Evolutionary conservation across 257 asterid genomes (phyloP).

Genomic region (Pogostemon cablin): DNA sequence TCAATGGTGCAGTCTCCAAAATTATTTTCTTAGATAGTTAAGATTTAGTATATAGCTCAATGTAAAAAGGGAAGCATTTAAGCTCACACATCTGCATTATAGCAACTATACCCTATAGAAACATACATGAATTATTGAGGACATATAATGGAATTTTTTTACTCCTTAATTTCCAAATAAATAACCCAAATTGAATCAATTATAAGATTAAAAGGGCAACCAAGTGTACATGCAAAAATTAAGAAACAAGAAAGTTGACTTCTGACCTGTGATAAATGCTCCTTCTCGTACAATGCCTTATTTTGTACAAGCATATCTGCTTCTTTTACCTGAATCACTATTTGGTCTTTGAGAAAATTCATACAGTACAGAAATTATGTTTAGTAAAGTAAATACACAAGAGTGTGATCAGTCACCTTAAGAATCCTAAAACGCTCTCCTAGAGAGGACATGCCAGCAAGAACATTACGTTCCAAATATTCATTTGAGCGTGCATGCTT

Average conservation of each 20-base stretch:
- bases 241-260: slow-evolving; percentile 16
- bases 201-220: not conserved
- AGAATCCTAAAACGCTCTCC: slow-evolving; percentile 92
- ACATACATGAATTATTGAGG: no score
- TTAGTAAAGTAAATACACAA: slow-evolving; percentile 31
- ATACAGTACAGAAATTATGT: not conserved
- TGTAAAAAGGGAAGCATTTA: no score
- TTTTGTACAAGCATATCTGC: slow-evolving; percentile 76
- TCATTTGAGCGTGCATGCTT: slow-evolving; percentile 71
- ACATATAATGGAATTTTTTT: not conserved
- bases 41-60: not conserved
- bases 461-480: slow-evolving; percentile 64
- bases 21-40: not conserved
- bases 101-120: no score
- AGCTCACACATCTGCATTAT: no score
- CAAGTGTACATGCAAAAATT: not conserved
- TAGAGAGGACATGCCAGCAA: slow-evolving; percentile 72
- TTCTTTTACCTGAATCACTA: slow-evolving; percentile 69
- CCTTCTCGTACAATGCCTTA: slow-evolving; percentile 71
- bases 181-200: not conserved
- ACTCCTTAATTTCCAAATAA: not conserved
- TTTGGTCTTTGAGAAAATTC: slow-evolving; percentile 23
- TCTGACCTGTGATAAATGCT: slow-evolving; percentile 78
- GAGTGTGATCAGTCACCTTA: slow-evolving; percentile 61
- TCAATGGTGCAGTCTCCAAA: not conserved